A percentile compares a stretch with the other conserved stretches of the same genome.
Evolutionary conservation across 1,284 basidiomycete species (phyloP).

Genomic region (Cryptococcus floricola): DNA sequence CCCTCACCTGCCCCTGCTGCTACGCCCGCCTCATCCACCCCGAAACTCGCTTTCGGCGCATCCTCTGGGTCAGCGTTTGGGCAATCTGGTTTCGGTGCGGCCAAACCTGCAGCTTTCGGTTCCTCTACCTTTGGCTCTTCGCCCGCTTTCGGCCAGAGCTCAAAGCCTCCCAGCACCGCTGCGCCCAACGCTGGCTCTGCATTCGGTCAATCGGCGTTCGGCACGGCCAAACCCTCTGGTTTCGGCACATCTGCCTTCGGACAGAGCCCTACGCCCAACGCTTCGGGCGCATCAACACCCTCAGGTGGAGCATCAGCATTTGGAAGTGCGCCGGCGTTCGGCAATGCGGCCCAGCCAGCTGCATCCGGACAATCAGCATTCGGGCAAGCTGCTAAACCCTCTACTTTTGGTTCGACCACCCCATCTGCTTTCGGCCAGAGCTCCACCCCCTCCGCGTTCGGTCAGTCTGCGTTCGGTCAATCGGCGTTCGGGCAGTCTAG

Average conservation of each 20-base stretch:
- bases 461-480: conserved; percentile 16
- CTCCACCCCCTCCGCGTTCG: conserved; percentile 16
- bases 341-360: neutral
- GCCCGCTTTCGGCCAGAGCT: neutral
- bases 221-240: conserved; percentile 15
- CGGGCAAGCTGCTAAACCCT: conserved; percentile 16
- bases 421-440: conserved; percentile 7
- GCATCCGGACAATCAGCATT: conserved; percentile 25
- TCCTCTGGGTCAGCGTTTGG: neutral
- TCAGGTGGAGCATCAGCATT: neutral
- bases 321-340: conserved; percentile 1
- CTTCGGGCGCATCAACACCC: neutral
- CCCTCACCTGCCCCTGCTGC: conserved; percentile 3
- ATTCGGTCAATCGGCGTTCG: conserved; percentile 19
- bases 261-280: neutral
- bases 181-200: conserved; percentile 10
- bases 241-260: conserved; percentile 31
- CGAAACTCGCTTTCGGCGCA: conserved; percentile 15
- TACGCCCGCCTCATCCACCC: conserved; percentile 5
- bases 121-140: neutral
- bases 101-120: neutral
- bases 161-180: conserved; percentile 1
- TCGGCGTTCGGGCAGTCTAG: conserved; percentile 22
- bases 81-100: neutral
- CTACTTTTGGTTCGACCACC: conserved; percentile 8